phyloP scores from a whole-genome alignment of 768 basidiomycete genomes.

The Podaxis rugospora region DNA sequence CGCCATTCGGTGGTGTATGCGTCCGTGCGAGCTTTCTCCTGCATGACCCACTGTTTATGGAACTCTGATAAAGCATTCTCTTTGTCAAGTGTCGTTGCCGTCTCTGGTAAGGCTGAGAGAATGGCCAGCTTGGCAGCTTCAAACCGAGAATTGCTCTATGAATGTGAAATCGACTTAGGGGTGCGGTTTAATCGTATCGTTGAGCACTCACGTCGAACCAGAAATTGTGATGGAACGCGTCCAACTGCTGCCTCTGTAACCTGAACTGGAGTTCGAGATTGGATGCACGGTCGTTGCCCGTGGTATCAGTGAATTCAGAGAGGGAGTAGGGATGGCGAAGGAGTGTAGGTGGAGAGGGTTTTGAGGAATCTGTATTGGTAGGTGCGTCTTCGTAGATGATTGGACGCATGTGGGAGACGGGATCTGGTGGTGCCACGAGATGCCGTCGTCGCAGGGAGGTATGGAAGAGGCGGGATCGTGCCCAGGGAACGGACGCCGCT shows the following conservation, averaged over 20 bases:
- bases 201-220: constrained; percentile 70
- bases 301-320: constrained; percentile 52
- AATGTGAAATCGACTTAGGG: constrained; percentile 1
- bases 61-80: constrained; percentile 73
- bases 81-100: constrained; percentile 46
- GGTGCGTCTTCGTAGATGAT: constrained; percentile 66
- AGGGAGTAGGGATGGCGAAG: constrained; percentile 74
- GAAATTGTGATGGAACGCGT: constrained; percentile 72
- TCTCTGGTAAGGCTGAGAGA: constrained; percentile 49
- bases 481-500: background rate
- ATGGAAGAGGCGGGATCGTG: constrained; percentile 37
- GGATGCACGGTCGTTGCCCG: constrained; percentile 25
- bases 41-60: constrained; percentile 69
- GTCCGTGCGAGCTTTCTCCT: constrained; percentile 54
- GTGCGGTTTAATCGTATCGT: background rate
- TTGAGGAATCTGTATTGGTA: background rate
- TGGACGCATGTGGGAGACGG: constrained; percentile 75
- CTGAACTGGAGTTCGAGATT: constrained; percentile 65
- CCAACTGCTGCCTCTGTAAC: constrained; percentile 65
- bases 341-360: constrained; percentile 28
- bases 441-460: constrained; percentile 22
- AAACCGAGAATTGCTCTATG: constrained; percentile 78
- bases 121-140: constrained; percentile 61
- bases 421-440: constrained; percentile 69
- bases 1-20: constrained; percentile 68